Evolutionary conservation across 805 yeast species (phyloP).

Genomic region (Nakazawaea anatomiae): DNA sequence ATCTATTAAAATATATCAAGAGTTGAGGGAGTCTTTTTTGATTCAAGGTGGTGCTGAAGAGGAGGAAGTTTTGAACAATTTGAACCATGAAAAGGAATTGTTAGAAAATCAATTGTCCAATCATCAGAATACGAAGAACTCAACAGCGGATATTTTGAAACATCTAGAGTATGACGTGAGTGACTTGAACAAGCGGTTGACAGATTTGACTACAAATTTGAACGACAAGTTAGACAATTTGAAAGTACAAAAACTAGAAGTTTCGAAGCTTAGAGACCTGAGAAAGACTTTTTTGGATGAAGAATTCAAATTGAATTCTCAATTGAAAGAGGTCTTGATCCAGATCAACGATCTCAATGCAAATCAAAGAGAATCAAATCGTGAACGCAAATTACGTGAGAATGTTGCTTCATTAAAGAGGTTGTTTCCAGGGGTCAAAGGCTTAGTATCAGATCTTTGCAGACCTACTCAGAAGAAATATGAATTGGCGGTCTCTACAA

Average conservation of each 20-base stretch:
- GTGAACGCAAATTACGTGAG: constrained; percentile 67
- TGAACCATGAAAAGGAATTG: constrained; percentile 39
- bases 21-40: constrained; percentile 50
- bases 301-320: constrained; percentile 58
- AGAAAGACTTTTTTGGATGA: constrained; percentile 33
- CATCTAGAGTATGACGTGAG: constrained; percentile 26
- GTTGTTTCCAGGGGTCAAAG: constrained; percentile 80
- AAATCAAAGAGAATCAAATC: constrained; percentile 65
- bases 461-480: constrained; percentile 69
- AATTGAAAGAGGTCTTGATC: constrained; percentile 52
- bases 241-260: constrained; percentile 18
- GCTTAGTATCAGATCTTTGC: constrained; percentile 74
- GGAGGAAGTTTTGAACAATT: constrained; percentile 38
- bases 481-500: constrained; percentile 67
- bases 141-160: constrained; percentile 28
- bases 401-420: constrained; percentile 64
- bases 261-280: constrained; percentile 24
- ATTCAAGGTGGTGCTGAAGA: constrained; percentile 52
- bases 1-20: constrained; percentile 52
- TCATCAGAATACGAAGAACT: constrained; percentile 28
- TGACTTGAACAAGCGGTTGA: constrained; percentile 22
- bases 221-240: constrained; percentile 27
- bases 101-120: constrained; percentile 29
- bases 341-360: constrained; percentile 71
- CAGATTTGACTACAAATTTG: constrained; percentile 19